Base-by-base conservation (phyloP, 2,329 filamentous ascomycete genomes). In the Arthrobotrys sphaeroides region DNA sequence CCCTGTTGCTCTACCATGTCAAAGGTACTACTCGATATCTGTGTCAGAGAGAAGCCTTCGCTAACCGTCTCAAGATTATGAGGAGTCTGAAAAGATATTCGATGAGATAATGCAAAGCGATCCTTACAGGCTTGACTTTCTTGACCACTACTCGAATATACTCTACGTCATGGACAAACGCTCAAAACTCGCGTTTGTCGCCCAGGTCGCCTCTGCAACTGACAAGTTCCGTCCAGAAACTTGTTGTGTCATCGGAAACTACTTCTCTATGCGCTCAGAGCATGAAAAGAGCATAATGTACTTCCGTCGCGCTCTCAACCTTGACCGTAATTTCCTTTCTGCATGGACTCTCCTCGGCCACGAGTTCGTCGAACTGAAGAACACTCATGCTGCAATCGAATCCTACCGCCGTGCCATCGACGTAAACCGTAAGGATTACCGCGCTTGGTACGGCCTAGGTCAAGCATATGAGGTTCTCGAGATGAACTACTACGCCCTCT, bases 301-400 rank as follows among this genome's bases (percentile, higher is more conserved):
- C 83, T 99, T 99, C 84, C 91, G 95, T 2, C 90, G 95, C 20
- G 95, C 95, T 0, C 84, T 99, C 18, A 96, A 93, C 0, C 86
- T 99, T 0, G 95, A 99, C 81, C 90, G 94, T 7, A 90, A 90
- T 24, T 99, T 95, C 81, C 87, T 97, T 13, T 96, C 93, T 0
- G 95, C 95, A 1, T 99, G 95, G 95, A 99, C 95, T 0, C 86
- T 99, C 0, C 98, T 99, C 94, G 95, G 95, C 0, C 95, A 99
- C 82, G 95, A 99, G 82, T 99, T 97, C 79, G 93, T 98, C 64
- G 95, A 99, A 83, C 89, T 99, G 83, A 99, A 98, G 81, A 99
- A 99, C 81, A 98, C 94, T 0, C 95, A 99, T 80, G 94, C 95
- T 0, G 95, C 95, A 6, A 98, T 99, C 77, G 95, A 99, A 82